phyloP scores from a whole-genome alignment of 2,329 filamentous ascomycete genomes.

The Huntiella abstrusa region DNA sequence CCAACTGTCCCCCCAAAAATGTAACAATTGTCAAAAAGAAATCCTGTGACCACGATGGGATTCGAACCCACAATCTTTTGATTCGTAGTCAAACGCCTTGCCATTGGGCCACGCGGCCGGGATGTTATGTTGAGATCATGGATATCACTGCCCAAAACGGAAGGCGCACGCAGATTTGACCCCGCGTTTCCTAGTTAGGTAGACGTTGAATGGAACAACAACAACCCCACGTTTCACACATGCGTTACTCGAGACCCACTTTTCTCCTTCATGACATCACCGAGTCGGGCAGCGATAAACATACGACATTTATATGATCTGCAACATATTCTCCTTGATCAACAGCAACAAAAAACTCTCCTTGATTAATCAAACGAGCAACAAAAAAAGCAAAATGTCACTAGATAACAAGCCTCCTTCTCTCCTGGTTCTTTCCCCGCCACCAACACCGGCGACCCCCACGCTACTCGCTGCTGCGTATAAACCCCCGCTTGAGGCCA shows the following conservation, averaged over 20 bases:
- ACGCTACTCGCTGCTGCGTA: constrained; percentile 39
- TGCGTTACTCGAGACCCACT: no score
- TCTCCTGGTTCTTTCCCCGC: constrained; percentile 44
- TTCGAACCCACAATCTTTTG: constrained; percentile 6
- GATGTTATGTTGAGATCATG: no score
- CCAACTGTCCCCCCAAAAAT: no score
- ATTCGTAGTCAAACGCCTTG: constrained; percentile 6
- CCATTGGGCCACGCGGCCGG: constrained; percentile 4
- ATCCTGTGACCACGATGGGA: constrained; percentile 3
- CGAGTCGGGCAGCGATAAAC: not conserved
- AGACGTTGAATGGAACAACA: not conserved
- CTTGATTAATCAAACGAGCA: not conserved
- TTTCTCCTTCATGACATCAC: no score
- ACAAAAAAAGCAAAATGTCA: not conserved
- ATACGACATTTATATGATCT: not conserved
- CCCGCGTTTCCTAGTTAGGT: not conserved
- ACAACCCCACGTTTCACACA: not conserved
- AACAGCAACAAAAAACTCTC: not conserved
- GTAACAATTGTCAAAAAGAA: not conserved
- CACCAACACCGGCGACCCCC: constrained; percentile 35
- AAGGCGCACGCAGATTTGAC: not conserved
- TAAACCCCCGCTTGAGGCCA: constrained; percentile 34
- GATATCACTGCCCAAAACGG: no score
- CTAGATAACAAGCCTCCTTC: not conserved
- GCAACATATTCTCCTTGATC: not conserved